Base-by-base conservation (phyloP, 192 early-diverging fungal genomes). In the Backusella psychrophila region DNA sequence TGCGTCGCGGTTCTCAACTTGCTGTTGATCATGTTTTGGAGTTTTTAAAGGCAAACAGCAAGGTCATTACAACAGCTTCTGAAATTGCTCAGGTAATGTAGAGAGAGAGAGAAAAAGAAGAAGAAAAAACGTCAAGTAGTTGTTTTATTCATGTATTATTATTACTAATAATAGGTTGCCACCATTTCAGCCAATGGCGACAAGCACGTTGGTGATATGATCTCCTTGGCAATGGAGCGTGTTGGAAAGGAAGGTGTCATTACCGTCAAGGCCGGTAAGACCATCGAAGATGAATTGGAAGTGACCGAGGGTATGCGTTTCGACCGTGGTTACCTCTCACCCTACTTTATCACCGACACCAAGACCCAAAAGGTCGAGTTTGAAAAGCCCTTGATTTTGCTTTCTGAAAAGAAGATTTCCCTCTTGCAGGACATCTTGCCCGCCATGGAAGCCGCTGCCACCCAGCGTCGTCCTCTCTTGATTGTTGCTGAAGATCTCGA, bases 231-330 rank as follows among this genome's bases (percentile, higher is more conserved):
- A 39, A 99, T 99, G 98, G 97, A 98, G 87, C 99, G 98, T 92
- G 98, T 99, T 77, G 98, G 98, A 76, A 99, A 99, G 88, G 98
- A 99, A 89, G 98, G 98, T 73, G 98, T 98, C 49, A 99, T 99
- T 87, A 99, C 97, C 2, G 94, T 97, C 82, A 96, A 97, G 90
- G 98, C 98, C 85, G 98, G 98, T 80, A 98, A 98, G 88, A 99
- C 98, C 66, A 92, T 98, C 67, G 91, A 95, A 11, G 98, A 99
- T 83, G 96, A 98, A 88, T 88, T 99, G 36, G 96, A 96, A 78
- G 93, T 99, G 84, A 99, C 98, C 67, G 98, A 99, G 87, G 96
- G 96, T 75, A 99, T 99, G 98, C 92, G 96, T 71, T 99, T 99
- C 83, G 98, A 99, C 86, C 96, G 97, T 76, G 98, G 98, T 56